Base-by-base conservation (phyloP, 148 eudicot species). In the Silene conica region DNA sequence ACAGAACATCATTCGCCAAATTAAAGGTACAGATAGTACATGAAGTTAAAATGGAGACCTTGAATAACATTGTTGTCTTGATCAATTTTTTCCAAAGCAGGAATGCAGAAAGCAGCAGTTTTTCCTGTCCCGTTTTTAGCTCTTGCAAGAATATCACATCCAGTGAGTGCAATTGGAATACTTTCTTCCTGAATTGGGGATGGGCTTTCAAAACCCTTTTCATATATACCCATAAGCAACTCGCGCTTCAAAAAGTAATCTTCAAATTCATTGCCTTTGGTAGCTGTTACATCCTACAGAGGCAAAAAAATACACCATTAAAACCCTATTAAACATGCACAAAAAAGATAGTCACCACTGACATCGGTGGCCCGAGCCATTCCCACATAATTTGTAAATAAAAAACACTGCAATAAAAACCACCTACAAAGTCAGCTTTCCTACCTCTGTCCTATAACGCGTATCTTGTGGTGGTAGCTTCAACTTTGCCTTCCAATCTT, bases 191-290 rank as follows among this genome's bases (percentile, higher is more conserved):
- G 97, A 54, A 91, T 89, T 5, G 97, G 97, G 66, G 97, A 89
- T 60, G 97, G 97, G 62, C 83, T 87, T 79, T 91, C 94, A 76
- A 91, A 89, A 21, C 97, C 97, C 72, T 91, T 91, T 79, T 89
- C 94, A 78, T 89, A 91, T 61, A 89, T 92, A 69, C 96, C 96
- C 95, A 89, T 88, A 34, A 92, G 82, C 62, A 92, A 81, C 76
- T 88, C 97, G 6, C 92, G 90, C 78, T 92, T 92, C 21, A 93
- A 75, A 83, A 89, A 89, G 78, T 93, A 89, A 70, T 91, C 98
- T 74, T 89, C 98, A 82, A 93, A 93, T 25, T 93, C 96, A 74
- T 93, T 93, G 76, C 98, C 98, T 80, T 93, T 90, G n/a, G 98
- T 90, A 19, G 96, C 98, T 16, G 98, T 91, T 59, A 93, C 98